A percentile compares a stretch with the other conserved stretches of the same genome.
These are phyloP conservation scores for Sarcocystis neurona DNA, from an alignment of 169 alveolate species.

Conservation along the genomic window DNA sequence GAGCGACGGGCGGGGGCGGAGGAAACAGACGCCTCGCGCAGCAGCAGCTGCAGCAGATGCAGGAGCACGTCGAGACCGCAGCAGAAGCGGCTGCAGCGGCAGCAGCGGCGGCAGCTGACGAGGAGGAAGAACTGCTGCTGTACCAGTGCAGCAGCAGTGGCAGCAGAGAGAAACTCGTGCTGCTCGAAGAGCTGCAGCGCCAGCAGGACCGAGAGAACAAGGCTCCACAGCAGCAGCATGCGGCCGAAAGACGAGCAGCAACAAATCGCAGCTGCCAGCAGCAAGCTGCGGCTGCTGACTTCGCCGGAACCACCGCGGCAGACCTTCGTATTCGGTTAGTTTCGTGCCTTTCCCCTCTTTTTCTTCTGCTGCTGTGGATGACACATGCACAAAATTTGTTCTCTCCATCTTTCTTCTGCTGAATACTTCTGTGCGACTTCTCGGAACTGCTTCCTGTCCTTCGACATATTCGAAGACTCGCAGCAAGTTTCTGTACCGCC, in stretches of 20 bases:
- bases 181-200: too few relatives aligned
- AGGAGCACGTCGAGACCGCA: too few relatives aligned
- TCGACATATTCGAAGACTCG: too few relatives aligned
- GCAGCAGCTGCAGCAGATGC: too few relatives aligned
- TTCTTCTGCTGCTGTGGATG: not conserved
- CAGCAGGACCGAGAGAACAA: not conserved
- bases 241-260: not conserved
- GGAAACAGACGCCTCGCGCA: not conserved
- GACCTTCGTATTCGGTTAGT: too few relatives aligned
- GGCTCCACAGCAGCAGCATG: not conserved
- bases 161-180: slow-evolving; percentile 26
- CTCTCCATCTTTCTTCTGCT: not conserved
- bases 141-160: not conserved
- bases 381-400: not conserved
- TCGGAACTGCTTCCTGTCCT: too few relatives aligned
- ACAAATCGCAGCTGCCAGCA: too few relatives aligned
- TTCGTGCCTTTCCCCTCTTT: not conserved
- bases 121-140: slow-evolving; percentile 11
- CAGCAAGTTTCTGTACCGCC: too few relatives aligned
- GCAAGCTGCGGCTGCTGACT: too few relatives aligned
- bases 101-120: not conserved
- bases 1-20: slow-evolving; percentile 28
- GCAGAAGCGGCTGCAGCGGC: too few relatives aligned
- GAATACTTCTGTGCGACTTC: too few relatives aligned
- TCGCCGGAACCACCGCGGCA: too few relatives aligned